Conservation (phyloP, 306 rosid species). For the Morella rubra region DNA sequence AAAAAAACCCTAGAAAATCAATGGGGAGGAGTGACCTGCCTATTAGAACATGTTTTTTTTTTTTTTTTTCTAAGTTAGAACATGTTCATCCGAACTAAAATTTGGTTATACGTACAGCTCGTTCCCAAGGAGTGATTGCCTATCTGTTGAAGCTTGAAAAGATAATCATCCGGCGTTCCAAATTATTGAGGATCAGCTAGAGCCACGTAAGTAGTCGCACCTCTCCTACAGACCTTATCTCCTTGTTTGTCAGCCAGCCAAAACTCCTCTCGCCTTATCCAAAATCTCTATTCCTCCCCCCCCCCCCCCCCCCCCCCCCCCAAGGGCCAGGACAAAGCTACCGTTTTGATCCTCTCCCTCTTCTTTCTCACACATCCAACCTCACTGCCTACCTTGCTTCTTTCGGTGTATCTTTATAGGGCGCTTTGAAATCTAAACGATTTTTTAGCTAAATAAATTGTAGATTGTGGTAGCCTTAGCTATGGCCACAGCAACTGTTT, state of each 20-base stretch:
- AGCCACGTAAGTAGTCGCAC: background rate
- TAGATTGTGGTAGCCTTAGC: background rate
- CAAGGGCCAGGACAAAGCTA: too few relatives aligned
- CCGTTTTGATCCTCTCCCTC: background rate
- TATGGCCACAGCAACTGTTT: constrained; percentile 32
- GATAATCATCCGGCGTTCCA: background rate
- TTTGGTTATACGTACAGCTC: too few relatives aligned
- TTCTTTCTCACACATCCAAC: background rate
- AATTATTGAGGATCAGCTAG: background rate
- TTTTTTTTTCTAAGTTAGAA: too few relatives aligned
- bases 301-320: too few relatives aligned
- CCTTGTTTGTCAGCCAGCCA: constrained; percentile 24
- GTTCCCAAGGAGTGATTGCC: background rate
- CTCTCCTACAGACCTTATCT: background rate
- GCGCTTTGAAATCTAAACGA: background rate
- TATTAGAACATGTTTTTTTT: too few relatives aligned
- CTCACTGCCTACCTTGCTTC: background rate
- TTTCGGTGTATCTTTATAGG: background rate
- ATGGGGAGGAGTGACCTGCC: too few relatives aligned
- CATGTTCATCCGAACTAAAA: too few relatives aligned
- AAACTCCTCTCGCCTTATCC: constrained; percentile 26
- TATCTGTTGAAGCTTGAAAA: background rate
- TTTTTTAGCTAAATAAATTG: background rate
- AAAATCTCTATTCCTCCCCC: constrained; percentile 13
- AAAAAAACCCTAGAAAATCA: too few relatives aligned